Conservation (phyloP, 495 filamentous ascomycete genomes). For the Xylaria grammica region DNA sequence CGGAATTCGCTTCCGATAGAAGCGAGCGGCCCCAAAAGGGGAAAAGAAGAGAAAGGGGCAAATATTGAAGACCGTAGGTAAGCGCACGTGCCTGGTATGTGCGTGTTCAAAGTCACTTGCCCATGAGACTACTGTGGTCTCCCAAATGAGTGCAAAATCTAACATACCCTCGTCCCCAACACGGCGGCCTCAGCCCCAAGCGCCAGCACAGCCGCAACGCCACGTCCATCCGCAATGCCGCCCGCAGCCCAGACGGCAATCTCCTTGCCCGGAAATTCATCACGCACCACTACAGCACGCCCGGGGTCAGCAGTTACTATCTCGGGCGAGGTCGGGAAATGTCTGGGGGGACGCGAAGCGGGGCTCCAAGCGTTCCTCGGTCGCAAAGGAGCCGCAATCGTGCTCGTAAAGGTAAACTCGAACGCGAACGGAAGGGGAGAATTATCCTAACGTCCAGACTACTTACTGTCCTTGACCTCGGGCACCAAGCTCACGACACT, state of each 20-base stretch:
- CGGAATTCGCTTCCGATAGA: neutral
- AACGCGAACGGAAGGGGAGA: too few relatives aligned
- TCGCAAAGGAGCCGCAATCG: neutral
- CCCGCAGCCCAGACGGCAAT: conserved; percentile 73
- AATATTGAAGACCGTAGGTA: too few relatives aligned
- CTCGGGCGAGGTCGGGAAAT: neutral
- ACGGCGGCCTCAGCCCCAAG: conserved; percentile 69
- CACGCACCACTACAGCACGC: conserved; percentile 37
- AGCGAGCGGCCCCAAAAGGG: neutral
- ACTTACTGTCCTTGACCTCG: conserved; percentile 50
- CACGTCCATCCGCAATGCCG: conserved; percentile 71
- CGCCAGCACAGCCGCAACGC: conserved; percentile 65
- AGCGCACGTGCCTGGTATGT: too few relatives aligned
- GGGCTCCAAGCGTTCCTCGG: too few relatives aligned
- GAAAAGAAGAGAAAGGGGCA: too few relatives aligned
- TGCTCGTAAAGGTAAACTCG: too few relatives aligned
- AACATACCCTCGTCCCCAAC: conserved; percentile 69
- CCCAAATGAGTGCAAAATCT: neutral
- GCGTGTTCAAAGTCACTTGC: too few relatives aligned
- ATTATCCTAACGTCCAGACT: too few relatives aligned
- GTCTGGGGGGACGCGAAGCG: too few relatives aligned
- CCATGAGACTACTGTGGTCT: too few relatives aligned
- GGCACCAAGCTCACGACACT: conserved; percentile 56
- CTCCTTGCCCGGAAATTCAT: conserved; percentile 39
- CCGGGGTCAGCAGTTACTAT: neutral